Percentiles rank a stretch among this genome's conserved stretches.
Evolutionary conservation across 495 filamentous ascomycete species (phyloP).

Genomic region (Lichenothelia convexa): DNA sequence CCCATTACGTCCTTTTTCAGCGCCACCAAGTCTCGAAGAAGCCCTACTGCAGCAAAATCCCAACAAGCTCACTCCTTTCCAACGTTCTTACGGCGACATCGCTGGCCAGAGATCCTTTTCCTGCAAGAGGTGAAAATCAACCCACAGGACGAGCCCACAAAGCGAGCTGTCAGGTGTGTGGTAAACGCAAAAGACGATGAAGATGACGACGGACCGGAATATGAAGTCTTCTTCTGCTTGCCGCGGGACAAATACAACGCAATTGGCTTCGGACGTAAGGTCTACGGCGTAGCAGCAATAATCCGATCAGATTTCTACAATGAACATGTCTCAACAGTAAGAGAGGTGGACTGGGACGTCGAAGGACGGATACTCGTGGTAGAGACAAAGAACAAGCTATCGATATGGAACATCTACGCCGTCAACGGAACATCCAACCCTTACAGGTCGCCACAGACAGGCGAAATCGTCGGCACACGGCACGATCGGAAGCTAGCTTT

Average conservation of each 20-base stretch:
- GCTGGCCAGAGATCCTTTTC: slow-evolving; percentile 28
- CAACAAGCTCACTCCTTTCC: slow-evolving; percentile 14
- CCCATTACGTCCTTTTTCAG: slow-evolving; percentile 28
- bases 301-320: slow-evolving; percentile 25
- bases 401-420: slow-evolving; percentile 32
- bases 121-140: slow-evolving; percentile 37
- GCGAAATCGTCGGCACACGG: slow-evolving; percentile 23
- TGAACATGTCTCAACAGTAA: slow-evolving; percentile 6
- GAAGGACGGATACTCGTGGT: slow-evolving; percentile 32
- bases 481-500: slow-evolving; percentile 32
- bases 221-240: slow-evolving; percentile 25
- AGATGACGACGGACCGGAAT: slow-evolving; percentile 15
- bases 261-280: slow-evolving; percentile 26
- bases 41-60: not conserved
- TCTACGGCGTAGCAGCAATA: slow-evolving; percentile 33
- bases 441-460: slow-evolving; percentile 24
- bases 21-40: slow-evolving; percentile 1
- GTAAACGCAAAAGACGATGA: slow-evolving; percentile 11
- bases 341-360: slow-evolving; percentile 28
- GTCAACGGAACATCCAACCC: slow-evolving; percentile 32
- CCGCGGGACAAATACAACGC: slow-evolving; percentile 31
- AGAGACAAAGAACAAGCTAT: slow-evolving; percentile 19
- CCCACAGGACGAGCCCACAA: slow-evolving; percentile 16
- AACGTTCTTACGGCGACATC: slow-evolving; percentile 26
- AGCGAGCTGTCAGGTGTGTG: slow-evolving; percentile 19